A percentile compares a stretch with the other conserved stretches of the same genome.
Evolutionary conservation across 2,329 filamentous ascomycete genomes (phyloP).

Genomic region (Blastomyces parvus): DNA sequence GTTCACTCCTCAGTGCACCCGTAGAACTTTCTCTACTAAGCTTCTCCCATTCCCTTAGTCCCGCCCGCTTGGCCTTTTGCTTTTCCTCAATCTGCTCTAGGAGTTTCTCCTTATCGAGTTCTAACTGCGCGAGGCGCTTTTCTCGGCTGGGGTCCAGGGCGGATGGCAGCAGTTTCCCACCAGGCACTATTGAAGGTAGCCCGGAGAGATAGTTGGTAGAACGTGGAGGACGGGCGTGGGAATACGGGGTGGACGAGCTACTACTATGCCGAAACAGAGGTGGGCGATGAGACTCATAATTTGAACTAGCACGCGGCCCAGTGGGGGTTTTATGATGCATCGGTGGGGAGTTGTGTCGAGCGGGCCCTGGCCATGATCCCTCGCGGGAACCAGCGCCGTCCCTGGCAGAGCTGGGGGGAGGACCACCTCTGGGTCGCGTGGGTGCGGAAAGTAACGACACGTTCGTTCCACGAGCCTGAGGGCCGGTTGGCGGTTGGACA

Average conservation of each 20-base stretch:
- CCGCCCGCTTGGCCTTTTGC: constrained; percentile 34
- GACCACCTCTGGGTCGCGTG: constrained; percentile 35
- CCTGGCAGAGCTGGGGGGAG: constrained; percentile 14
- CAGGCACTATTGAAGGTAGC: constrained; percentile 32
- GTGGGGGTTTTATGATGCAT: constrained; percentile 27
- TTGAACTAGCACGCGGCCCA: constrained; percentile 27
- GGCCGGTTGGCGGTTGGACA: constrained; percentile 26
- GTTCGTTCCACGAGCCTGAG: constrained; percentile 31
- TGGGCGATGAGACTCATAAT: constrained; percentile 27
- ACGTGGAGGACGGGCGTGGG: constrained; percentile 29
- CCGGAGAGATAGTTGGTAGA: constrained; percentile 33
- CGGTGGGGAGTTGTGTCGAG: constrained; percentile 28
- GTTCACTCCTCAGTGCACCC: constrained; percentile 37
- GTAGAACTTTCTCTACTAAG: constrained; percentile 40
- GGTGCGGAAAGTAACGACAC: constrained; percentile 38
- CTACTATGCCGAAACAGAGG: constrained; percentile 30
- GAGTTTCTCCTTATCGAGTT: constrained; percentile 37
- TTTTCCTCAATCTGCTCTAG: constrained; percentile 37
- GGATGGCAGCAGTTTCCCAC: constrained; percentile 34
- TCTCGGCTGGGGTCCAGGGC: constrained; percentile 32
- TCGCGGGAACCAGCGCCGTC: constrained; percentile 20
- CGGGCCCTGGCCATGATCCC: constrained; percentile 24
- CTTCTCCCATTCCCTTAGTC: constrained; percentile 40
- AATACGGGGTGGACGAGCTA: constrained; percentile 28
- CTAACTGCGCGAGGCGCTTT: constrained; percentile 38